Evolutionary conservation across 2,329 filamentous ascomycete genomes (phyloP).

Genomic region (Monilinia polystroma): DNA sequence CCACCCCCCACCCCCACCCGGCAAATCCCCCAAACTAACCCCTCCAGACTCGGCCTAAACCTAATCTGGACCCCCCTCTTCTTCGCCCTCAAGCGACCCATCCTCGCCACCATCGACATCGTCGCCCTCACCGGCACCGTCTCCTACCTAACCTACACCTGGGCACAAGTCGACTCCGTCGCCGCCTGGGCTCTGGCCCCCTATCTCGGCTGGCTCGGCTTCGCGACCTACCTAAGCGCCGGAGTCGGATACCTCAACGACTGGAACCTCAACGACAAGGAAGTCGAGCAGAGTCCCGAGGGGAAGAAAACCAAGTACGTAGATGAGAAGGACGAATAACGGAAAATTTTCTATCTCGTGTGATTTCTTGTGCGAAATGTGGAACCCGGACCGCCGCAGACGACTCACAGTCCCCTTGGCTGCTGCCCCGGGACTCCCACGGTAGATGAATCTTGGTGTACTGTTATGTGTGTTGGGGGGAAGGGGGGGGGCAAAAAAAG

Average conservation of each 20-base stretch:
- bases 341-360: too few relatives aligned
- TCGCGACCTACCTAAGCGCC: slow-evolving; percentile 80
- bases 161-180: slow-evolving; percentile 69
- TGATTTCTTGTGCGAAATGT: too few relatives aligned
- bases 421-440: not conserved
- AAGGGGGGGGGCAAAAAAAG: not conserved
- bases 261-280: slow-evolving; percentile 56
- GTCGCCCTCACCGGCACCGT: slow-evolving; percentile 69
- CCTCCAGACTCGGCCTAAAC: slow-evolving; percentile 66
- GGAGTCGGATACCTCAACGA: slow-evolving; percentile 66
- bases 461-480: too few relatives aligned
- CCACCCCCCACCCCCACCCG: not conserved
- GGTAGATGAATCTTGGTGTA: not conserved
- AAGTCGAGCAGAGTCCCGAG: slow-evolving; percentile 33
- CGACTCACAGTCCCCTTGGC: not conserved
- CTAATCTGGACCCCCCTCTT: slow-evolving; percentile 91
- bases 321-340: slow-evolving; percentile 36
- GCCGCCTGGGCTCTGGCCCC: slow-evolving; percentile 75
- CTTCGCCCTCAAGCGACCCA: slow-evolving; percentile 73
- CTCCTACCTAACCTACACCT: slow-evolving; percentile 72
- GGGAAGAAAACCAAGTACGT: slow-evolving; percentile 38
- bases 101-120: slow-evolving; percentile 74
- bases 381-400: too few relatives aligned
- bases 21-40: not conserved
- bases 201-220: slow-evolving; percentile 82